These are phyloP conservation scores for Gentiana dahurica DNA, from an alignment of 257 asterid species.

Conservation along the genomic window DNA sequence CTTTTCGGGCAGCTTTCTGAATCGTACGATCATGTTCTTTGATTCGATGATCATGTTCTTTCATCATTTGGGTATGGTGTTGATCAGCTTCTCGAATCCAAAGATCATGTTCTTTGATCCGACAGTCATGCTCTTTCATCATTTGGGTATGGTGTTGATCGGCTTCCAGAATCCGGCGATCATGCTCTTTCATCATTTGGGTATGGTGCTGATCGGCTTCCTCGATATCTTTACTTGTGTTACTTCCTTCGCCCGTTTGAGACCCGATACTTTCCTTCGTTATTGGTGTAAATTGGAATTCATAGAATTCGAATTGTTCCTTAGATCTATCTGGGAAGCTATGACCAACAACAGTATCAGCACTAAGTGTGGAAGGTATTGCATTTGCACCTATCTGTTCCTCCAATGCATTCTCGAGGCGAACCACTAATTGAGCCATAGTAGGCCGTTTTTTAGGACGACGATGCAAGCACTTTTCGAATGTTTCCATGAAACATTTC, in stretches of 20 bases:
- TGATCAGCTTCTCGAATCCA: too few species aligned
- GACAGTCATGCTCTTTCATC: too few species aligned
- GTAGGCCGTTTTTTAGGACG: conserved; percentile 7
- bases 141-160: too few species aligned
- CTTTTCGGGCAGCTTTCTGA: too few species aligned
- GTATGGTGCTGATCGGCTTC: not conserved
- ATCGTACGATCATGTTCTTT: too few species aligned
- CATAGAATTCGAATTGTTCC: not conserved
- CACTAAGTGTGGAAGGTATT: too few species aligned
- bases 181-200: too few species aligned
- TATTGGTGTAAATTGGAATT: not conserved
- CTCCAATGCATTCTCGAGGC: too few species aligned
- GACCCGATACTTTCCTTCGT: not conserved
- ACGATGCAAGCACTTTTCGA: not conserved
- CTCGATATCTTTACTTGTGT: not conserved
- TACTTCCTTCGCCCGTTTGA: not conserved
- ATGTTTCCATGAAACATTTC: not conserved
- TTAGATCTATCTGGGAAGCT: not conserved
- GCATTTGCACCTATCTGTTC: not conserved
- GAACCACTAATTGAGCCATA: conserved; percentile 6
- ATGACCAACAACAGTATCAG: not conserved
- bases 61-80: too few species aligned
- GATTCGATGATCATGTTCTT: too few species aligned
- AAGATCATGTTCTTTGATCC: too few species aligned
- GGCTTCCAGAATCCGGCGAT: too few species aligned